phyloP scores from a whole-genome alignment of 352 stramenopile genomes.

The Globisporangium paddicum region DNA sequence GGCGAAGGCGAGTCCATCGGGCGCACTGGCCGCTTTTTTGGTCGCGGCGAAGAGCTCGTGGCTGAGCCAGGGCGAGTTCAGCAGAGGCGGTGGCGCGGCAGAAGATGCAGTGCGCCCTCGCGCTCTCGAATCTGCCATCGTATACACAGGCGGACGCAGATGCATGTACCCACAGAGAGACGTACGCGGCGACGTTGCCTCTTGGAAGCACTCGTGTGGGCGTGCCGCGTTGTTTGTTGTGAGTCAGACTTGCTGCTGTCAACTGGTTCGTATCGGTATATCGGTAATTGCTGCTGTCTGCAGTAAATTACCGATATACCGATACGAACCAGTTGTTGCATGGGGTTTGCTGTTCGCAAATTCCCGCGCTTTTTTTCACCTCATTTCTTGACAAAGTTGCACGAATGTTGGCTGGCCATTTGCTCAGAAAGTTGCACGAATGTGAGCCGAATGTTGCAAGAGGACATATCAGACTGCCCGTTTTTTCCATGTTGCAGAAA shows the following conservation, averaged over 20 bases:
- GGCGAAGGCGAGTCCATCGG: conserved; percentile 34
- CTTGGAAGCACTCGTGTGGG: not conserved
- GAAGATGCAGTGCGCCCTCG: not conserved
- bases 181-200: not conserved
- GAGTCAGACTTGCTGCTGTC: not conserved
- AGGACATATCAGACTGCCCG: no score
- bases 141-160: not conserved
- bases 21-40: conserved; percentile 48
- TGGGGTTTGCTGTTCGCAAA: no score
- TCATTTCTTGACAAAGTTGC: no score
- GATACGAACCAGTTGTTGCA: no score
- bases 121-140: conserved; percentile 7
- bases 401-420: no score
- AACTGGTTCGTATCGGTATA: no score
- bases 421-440: no score
- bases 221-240: not conserved
- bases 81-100: conserved; percentile 15
- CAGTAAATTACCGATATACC: no score
- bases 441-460: no score
- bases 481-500: no score
- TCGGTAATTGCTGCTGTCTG: no score
- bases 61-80: conserved; percentile 54
- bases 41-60: conserved; percentile 60
- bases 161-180: not conserved
- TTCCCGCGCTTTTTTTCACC: no score